phyloP scores from a whole-genome alignment of 768 basidiomycete genomes.

The Lentinula lateritia region DNA sequence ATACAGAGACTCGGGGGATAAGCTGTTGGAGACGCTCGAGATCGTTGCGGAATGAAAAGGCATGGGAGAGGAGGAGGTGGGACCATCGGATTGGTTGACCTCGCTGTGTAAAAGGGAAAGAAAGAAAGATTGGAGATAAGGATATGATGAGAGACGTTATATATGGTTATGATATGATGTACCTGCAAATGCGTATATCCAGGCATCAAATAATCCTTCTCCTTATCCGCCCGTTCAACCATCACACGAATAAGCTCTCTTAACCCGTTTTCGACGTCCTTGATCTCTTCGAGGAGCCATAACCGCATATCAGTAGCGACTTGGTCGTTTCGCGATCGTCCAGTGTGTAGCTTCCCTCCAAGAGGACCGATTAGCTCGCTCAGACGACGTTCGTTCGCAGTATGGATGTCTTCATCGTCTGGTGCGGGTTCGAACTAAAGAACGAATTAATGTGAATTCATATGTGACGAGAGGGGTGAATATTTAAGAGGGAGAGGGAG shows the following conservation, averaged over 20 bases:
- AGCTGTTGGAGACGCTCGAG: constrained; percentile 80
- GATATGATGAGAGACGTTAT: too few relatives aligned
- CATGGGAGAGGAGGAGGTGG: constrained; percentile 92
- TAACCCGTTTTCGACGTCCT: constrained; percentile 59
- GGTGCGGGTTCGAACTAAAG: constrained; percentile 65
- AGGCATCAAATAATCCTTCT: constrained; percentile 85
- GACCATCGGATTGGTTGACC: constrained; percentile 99
- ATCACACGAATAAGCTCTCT: constrained; percentile 82
- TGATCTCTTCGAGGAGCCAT: constrained; percentile 83
- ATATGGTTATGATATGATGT: not conserved
- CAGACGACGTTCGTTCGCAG: constrained; percentile 93
- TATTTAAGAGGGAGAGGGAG: not conserved
- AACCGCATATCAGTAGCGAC: constrained; percentile 98
- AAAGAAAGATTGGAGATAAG: too few relatives aligned
- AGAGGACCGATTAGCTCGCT: constrained; percentile 89
- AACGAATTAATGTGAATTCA: not conserved
- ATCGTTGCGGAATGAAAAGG: constrained; percentile 88
- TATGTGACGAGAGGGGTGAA: too few relatives aligned
- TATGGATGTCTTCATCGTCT: constrained; percentile 99
- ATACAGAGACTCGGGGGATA: constrained; percentile 84
- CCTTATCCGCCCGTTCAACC: constrained; percentile 89
- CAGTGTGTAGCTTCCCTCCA: constrained; percentile 96
- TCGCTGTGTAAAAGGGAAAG: constrained; percentile 45
- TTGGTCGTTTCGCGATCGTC: constrained; percentile 95
- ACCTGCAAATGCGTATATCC: constrained; percentile 99